Base-by-base conservation (phyloP, 2,329 filamentous ascomycete genomes). In the Hymenoscyphus occultus region DNA sequence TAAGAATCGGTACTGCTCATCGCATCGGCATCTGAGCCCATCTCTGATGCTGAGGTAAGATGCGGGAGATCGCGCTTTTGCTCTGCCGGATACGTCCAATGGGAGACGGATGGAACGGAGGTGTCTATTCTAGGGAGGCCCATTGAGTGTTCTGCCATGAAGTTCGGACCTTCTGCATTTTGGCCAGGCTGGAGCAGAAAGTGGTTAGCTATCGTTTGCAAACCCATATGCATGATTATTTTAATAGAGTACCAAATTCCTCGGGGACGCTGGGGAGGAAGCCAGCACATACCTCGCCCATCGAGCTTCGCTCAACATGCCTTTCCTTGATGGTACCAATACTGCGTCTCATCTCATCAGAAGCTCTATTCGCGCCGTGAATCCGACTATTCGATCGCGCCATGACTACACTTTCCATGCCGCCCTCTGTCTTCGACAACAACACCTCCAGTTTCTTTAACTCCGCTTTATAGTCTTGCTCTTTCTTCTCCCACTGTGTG, bases 371-470 rank as follows among this genome's bases (percentile, higher is more conserved):
- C 31, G 68, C 58, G 14, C 72, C 71, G 64, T 74, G 72, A 54
- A 75, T 48, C 12, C 67, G 60, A 64, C 74, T 75, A 40, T 72
- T 72, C 3, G 69, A 69, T 19, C 74, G 67, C n/a, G 71, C 73
- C 61, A 74, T 54, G 1, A 67, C 64, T 2, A 75, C 72, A 31
- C 69, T 69, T 59, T 74, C 73, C 71, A 76, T 68, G 5, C 74
- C 74, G 5, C 70, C 69, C 39, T 72, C 69, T 1, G 70, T 75
- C 32, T 68, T 71, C 10, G 73, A 70, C 14, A 76, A 62, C n/a
- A 74, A 42, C 13, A 76, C 63, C 64, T 75, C 74, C 35, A 75
- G 48, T 45, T 70, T 72, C 66, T 74, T 75, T 13, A 75, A 57
- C 48, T 76, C 74, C 3, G 59, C 57, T 45, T 74, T 71, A 60